Evolutionary conservation across 2,329 filamentous ascomycete genomes (phyloP).

Genomic region (Bertia moriformis): DNA sequence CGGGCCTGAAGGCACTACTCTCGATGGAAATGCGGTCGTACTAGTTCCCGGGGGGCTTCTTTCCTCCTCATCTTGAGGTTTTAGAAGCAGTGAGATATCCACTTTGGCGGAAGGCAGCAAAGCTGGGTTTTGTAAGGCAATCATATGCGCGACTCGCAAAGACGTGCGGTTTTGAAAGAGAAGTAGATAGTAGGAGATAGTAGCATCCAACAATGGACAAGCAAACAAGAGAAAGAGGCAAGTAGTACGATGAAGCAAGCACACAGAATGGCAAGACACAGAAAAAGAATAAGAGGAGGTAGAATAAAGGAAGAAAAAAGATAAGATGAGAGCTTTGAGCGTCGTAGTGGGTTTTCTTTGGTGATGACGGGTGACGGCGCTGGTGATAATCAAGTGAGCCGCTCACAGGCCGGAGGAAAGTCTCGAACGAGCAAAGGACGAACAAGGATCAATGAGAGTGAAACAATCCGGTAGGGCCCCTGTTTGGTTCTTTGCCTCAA

Average conservation of each 20-base stretch:
- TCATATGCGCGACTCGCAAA: slow-evolving; percentile 1
- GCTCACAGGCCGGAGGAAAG: background rate
- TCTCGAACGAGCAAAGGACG: no score
- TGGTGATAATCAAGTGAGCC: no score
- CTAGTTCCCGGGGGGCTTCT: slow-evolving; percentile 6
- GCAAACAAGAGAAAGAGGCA: background rate
- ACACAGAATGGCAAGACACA: background rate
- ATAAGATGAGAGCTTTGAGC: background rate
- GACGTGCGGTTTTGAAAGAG: no score
- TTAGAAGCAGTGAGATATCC: slow-evolving; percentile 53
- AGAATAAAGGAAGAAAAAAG: background rate
- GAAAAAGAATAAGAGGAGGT: background rate
- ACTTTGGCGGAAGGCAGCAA: slow-evolving; percentile 24
- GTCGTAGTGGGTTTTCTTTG: background rate
- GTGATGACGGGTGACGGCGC: no score
- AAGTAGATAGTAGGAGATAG: background rate
- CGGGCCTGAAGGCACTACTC: background rate
- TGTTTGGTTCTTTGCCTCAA: no score
- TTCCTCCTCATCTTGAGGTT: slow-evolving; percentile 19
- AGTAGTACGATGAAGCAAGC: background rate
- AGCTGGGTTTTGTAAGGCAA: slow-evolving; percentile 1
- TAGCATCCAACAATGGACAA: background rate
- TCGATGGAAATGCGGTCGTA: slow-evolving; percentile 4
- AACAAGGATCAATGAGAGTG: no score
- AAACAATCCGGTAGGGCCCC: no score